Evolutionary conservation across 75 land plant species (phyloP), one percentile per base, ranked within the genome.

Genomic region (Picea sitchensis): DNA sequence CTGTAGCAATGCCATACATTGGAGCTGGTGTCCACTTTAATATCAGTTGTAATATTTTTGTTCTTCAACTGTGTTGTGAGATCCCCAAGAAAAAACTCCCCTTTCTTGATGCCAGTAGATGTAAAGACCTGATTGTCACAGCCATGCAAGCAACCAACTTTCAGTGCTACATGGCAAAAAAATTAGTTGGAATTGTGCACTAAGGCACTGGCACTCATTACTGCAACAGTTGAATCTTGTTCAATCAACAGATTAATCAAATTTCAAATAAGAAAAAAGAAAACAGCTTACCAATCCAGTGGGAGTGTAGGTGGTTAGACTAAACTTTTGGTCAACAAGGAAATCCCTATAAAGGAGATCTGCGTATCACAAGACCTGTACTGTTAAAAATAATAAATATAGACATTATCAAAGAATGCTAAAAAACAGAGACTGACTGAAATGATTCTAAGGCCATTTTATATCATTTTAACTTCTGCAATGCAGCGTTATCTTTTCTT

Each of bases 11-110:
- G 12, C 75, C 76, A 75, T 89, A 94, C 97, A 73, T 87, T 92
- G 64, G 93, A 89, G 81, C 78, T 82, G 57, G 97, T 90, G 79
- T 92, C 92, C 7, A 93, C 91, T 91, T 92, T 94, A 59, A 94
- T 36, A 78, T 94, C 95, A 73, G 92, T 83, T 18, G 97, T 94
- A 59, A 92, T 47, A 58, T 94, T 94, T 59, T 91, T 86, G 72
- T 87, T 84, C 88, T 87, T 89, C 51, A 94, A 67, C 78, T 92
- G 92, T 34, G 91, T 83, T 23, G 77, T 87, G 51, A 94, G 51
- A 83, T 94, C 97, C 20, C 93, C 97, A 2, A 90, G 64, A 78
- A 91, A 83, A 12, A 86, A 12, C 0, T 90, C 95, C 36, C 94
- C 92, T 75, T 92, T 94, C 79, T 89, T 90, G 20, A 81, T 81